phyloP scores from a whole-genome alignment of 2,329 filamentous ascomycete species.

The Bipolaris sorokiniana region DNA sequence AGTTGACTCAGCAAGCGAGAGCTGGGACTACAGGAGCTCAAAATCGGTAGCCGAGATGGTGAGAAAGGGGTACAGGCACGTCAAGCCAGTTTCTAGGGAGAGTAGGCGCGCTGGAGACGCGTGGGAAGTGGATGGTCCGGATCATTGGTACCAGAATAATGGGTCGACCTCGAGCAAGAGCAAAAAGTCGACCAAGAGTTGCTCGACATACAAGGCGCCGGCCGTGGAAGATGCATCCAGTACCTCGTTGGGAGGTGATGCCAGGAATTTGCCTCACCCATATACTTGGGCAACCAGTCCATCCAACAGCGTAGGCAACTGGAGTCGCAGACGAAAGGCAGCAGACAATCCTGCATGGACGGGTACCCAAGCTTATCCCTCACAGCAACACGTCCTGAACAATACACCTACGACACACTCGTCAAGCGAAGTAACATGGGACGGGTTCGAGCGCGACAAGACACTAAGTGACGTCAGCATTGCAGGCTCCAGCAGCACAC shows the following conservation, averaged over 20 bases:
- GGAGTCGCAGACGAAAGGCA: conserved; percentile 1
- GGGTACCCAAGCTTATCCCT: not conserved
- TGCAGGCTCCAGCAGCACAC: conserved; percentile 15
- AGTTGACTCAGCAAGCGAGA: not conserved
- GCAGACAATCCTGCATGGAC: conserved; percentile 7
- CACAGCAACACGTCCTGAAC: not conserved
- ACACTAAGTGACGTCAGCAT: conserved; percentile 28
- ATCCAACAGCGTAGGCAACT: not conserved
- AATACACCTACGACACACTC: not conserved
- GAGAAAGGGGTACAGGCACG: conserved; percentile 3
- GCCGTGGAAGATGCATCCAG: conserved; percentile 30
- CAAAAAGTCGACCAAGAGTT: conserved; percentile 13
- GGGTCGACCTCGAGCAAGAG: conserved; percentile 7
- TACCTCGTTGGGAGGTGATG: conserved; percentile 13
- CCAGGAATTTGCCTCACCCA: conserved; percentile 5
- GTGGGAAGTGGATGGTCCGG: conserved; percentile 5
- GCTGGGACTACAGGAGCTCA: not conserved
- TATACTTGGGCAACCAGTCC: conserved; percentile 6
- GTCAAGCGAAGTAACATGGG: conserved; percentile 19
- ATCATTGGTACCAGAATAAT: conserved; percentile 1
- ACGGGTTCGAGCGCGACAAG: conserved; percentile 30
- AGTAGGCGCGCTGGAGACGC: not conserved
- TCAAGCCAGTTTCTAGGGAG: conserved; percentile 3
- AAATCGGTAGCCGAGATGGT: not conserved
- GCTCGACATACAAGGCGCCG: conserved; percentile 29